Evolutionary conservation across 257 asterid species (phyloP).

Genomic region (Avicennia marina): DNA sequence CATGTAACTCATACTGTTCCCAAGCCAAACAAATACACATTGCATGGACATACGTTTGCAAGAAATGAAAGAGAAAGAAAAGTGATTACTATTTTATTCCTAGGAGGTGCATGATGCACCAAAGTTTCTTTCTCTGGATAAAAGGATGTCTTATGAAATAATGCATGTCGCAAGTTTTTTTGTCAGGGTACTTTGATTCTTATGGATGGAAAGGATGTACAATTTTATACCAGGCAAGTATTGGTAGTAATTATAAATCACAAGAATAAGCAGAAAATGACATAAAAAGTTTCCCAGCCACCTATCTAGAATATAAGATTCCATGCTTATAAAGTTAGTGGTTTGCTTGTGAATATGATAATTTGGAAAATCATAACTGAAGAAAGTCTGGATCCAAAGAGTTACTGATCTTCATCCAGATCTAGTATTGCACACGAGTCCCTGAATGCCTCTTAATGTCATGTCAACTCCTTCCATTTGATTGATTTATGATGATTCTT

Average conservation of each 20-base stretch:
- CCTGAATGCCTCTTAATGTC: neutral
- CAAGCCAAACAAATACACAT: neutral
- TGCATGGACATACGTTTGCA: neutral
- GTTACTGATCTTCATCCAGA: no score
- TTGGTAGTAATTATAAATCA: neutral
- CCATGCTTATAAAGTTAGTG: neutral
- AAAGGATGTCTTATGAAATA: neutral
- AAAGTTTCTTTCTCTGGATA: neutral
- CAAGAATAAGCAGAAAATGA: no score
- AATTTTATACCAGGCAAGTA: no score
- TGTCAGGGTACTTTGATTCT: no score
- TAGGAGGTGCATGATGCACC: neutral
- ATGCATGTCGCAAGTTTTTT: no score
- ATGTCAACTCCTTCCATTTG: no score
- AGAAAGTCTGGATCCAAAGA: no score
- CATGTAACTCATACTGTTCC: neutral
- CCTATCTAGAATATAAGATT: neutral
- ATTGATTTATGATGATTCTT: no score
- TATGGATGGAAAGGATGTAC: neutral
- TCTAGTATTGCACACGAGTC: no score
- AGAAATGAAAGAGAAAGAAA: neutral
- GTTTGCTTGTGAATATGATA: neutral
- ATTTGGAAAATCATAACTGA: neutral
- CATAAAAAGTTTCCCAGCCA: neutral
- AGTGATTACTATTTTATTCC: neutral